These are phyloP conservation scores for Ophiocordyceps camponoti-leonardi DNA, from an alignment of 2,329 filamentous ascomycete species.

Conservation along the genomic window DNA sequence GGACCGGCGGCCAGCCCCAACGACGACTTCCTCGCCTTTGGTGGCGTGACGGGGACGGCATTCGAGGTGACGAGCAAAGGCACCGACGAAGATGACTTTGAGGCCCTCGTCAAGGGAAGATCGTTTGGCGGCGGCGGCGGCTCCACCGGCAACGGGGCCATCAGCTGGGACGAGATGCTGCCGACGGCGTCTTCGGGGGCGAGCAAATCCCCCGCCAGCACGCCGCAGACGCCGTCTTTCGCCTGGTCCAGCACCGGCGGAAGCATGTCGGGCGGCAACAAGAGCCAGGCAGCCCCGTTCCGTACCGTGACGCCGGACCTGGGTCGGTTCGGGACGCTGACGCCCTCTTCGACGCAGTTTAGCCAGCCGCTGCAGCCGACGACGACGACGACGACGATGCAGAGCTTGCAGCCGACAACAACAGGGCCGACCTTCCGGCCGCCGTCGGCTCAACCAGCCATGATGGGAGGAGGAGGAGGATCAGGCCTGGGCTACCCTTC, in stretches of 20 bases:
- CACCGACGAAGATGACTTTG: conserved; percentile 59
- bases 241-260: conserved; percentile 39
- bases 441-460: not conserved
- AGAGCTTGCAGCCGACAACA: not conserved
- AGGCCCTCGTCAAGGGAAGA: conserved; percentile 67
- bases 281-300: conserved; percentile 23
- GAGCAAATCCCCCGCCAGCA: conserved; percentile 15
- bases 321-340: conserved; percentile 33
- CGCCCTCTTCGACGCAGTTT: conserved; percentile 43
- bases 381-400: conserved; percentile 13
- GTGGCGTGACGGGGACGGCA: conserved; percentile 43
- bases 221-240: conserved; percentile 33
- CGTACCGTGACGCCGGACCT: conserved; percentile 44
- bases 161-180: conserved; percentile 31
- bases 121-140: conserved; percentile 12
- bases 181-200: conserved; percentile 16
- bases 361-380: conserved; percentile 43
- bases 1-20: conserved; percentile 29
- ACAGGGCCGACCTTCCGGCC: not conserved
- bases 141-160: conserved; percentile 22
- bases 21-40: conserved; percentile 56
- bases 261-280: conserved; percentile 10
- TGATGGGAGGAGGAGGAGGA: too few species aligned
- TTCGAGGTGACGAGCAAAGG: conserved; percentile 33
- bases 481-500: conserved; percentile 22